phyloP scores from a whole-genome alignment of 179 eudicot genomes.

The Amaranthus tricolor region DNA sequence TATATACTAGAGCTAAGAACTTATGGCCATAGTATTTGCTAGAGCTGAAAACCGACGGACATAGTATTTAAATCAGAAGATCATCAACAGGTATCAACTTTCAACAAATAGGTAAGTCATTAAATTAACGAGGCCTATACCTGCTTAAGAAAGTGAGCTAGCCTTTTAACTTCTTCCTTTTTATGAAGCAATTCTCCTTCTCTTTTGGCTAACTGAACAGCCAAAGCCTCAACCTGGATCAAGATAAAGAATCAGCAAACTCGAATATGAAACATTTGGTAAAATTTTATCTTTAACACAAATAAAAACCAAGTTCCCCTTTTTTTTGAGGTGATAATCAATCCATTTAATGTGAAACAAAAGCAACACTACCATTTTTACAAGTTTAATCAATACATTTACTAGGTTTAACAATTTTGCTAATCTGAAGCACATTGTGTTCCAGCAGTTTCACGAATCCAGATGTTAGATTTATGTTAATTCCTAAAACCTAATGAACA shows the following conservation, averaged over 20 bases:
- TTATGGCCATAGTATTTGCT: neutral
- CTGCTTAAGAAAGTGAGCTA: constrained; percentile 88
- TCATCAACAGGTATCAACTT: too few species aligned
- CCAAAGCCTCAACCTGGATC: constrained; percentile 92
- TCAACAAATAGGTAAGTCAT: neutral
- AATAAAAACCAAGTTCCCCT: too few species aligned
- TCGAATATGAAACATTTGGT: too few species aligned
- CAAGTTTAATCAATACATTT: too few species aligned
- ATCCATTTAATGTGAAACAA: neutral
- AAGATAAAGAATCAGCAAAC: constrained; percentile 9
- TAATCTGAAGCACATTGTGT: too few species aligned
- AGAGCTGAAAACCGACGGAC: neutral
- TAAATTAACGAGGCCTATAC: constrained; percentile 25
- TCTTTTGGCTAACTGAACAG: constrained; percentile 84
- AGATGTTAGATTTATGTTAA: neutral
- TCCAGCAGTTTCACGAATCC: too few species aligned
- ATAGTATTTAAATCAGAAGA: too few species aligned
- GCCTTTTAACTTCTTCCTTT: constrained; percentile 90
- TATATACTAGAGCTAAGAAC: neutral
- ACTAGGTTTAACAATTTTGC: too few species aligned
- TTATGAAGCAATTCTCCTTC: constrained; percentile 96
- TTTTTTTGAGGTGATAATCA: neutral
- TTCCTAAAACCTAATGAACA: neutral
- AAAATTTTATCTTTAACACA: neutral
- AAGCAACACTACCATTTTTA: too few species aligned